These are phyloP conservation scores for Penicillium lividum DNA, from an alignment of 495 filamentous ascomycete species.

Conservation along the genomic window DNA sequence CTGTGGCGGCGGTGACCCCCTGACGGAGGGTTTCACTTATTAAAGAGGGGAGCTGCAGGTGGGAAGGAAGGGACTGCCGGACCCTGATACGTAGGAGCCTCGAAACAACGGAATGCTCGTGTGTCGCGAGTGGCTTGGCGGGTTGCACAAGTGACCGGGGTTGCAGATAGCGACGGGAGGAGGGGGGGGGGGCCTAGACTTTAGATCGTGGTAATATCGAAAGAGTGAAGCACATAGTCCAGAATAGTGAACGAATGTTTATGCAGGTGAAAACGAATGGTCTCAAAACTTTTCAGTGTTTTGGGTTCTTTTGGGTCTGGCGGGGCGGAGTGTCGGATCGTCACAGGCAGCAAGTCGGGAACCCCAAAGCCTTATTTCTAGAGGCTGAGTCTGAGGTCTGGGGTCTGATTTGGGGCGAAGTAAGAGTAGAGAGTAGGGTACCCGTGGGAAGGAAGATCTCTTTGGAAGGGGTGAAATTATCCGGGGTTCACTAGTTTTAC, in stretches of 20 bases:
- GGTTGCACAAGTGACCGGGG: constrained; percentile 7
- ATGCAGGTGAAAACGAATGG: background rate
- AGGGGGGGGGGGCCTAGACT: background rate
- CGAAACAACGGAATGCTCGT: constrained; percentile 22
- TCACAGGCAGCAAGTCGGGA: constrained; percentile 2
- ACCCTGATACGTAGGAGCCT: constrained; percentile 22
- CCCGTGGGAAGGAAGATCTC: background rate
- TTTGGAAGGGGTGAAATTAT: constrained; percentile 1
- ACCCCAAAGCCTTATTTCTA: background rate
- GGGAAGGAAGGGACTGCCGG: constrained; percentile 12
- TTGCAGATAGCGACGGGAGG: constrained; percentile 1
- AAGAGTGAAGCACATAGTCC: background rate
- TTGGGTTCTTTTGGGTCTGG: constrained; percentile 6
- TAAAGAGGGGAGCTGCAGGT: constrained; percentile 15
- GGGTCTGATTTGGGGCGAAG: background rate
- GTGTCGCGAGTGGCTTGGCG: constrained; percentile 26
- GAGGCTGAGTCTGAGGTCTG: background rate
- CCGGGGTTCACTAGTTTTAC: constrained; percentile 1
- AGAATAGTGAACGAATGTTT: constrained; percentile 1
- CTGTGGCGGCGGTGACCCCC: constrained; percentile 43
- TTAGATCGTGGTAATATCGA: background rate
- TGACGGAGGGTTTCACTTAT: constrained; percentile 18
- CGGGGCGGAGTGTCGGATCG: constrained; percentile 8
- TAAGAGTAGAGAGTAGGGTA: background rate
- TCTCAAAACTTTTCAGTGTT: background rate